A percentile compares a stretch with the other conserved stretches of the same genome.
phyloP scores from a whole-genome alignment of 2,329 filamentous ascomycete genomes.

The Fusarium albosuccineum region DNA sequence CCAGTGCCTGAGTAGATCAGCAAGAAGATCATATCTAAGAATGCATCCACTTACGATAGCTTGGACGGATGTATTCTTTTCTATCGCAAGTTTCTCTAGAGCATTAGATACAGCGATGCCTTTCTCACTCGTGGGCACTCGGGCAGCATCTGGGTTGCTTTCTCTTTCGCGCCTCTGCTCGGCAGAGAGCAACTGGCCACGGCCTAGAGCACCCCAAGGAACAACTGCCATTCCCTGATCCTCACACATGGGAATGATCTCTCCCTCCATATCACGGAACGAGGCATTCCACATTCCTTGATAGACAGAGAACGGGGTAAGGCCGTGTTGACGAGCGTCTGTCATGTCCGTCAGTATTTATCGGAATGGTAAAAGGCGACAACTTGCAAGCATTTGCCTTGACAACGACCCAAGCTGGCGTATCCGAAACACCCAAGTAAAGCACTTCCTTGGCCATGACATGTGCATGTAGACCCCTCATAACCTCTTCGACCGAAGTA shows the following conservation, averaged over 20 bases:
- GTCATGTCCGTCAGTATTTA: not conserved
- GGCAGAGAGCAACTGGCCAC: conserved; percentile 1
- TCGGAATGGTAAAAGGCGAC: not conserved
- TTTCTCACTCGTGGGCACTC: not conserved
- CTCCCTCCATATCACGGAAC: conserved; percentile 47
- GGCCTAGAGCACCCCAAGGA: conserved; percentile 48
- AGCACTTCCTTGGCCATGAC: conserved; percentile 39
- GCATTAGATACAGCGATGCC: conserved; percentile 5
- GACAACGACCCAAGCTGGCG: conserved; percentile 50
- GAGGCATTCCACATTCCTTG: conserved; percentile 48
- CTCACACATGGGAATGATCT: conserved; percentile 51
- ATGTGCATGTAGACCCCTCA: conserved; percentile 19
- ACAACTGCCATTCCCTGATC: conserved; percentile 61
- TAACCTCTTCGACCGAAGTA: conserved; percentile 25
- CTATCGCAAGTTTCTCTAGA: conserved; percentile 16
- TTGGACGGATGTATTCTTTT: conserved; percentile 16
- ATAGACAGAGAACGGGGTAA: conserved; percentile 47
- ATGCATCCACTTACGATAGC: conserved; percentile 15
- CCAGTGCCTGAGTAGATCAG: conserved; percentile 10
- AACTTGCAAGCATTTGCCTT: conserved; percentile 40
- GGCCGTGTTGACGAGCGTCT: conserved; percentile 44
- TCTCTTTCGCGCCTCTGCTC: conserved; percentile 4
- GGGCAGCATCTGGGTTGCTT: conserved; percentile 5
- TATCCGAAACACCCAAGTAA: conserved; percentile 50
- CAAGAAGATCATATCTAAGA: too few species aligned